Evolutionary conservation across 805 yeast genomes (phyloP).

Genomic region (Lipomyces yamadae): DNA sequence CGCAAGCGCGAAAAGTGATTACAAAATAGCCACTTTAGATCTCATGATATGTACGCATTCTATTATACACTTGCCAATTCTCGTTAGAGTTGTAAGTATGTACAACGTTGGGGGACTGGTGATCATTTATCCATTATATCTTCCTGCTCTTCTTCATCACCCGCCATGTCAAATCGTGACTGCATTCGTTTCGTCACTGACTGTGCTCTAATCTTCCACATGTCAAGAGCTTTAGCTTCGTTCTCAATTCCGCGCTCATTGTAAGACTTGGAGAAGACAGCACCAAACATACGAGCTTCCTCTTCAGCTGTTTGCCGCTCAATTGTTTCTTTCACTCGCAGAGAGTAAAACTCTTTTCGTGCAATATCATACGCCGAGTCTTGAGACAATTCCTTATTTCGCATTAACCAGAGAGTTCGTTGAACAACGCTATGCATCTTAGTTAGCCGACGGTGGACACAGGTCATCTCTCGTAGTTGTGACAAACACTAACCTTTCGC

Average conservation of each 20-base stretch:
- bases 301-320: constrained; percentile 74
- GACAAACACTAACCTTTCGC: constrained; percentile 57
- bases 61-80: constrained; percentile 4
- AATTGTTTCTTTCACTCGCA: constrained; percentile 82
- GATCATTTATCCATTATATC: background rate
- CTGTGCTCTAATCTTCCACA: constrained; percentile 59
- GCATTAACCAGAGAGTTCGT: constrained; percentile 63
- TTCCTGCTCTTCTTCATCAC: constrained; percentile 4
- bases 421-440: constrained; percentile 61
- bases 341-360: constrained; percentile 82
- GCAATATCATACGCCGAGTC: constrained; percentile 77
- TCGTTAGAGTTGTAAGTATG: background rate
- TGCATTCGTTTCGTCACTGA: constrained; percentile 1
- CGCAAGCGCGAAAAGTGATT: constrained; percentile 13
- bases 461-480: background rate
- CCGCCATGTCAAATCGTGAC: constrained; percentile 8
- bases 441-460: constrained; percentile 5
- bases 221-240: constrained; percentile 72
- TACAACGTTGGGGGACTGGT: background rate
- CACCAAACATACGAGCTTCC: constrained; percentile 85
- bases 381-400: constrained; percentile 43
- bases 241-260: constrained; percentile 69
- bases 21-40: background rate
- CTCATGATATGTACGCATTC: background rate
- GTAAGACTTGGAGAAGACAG: constrained; percentile 65